Conservation (phyloP, 495 filamentous ascomycete genomes). For the Daldinia vernicosa region DNA sequence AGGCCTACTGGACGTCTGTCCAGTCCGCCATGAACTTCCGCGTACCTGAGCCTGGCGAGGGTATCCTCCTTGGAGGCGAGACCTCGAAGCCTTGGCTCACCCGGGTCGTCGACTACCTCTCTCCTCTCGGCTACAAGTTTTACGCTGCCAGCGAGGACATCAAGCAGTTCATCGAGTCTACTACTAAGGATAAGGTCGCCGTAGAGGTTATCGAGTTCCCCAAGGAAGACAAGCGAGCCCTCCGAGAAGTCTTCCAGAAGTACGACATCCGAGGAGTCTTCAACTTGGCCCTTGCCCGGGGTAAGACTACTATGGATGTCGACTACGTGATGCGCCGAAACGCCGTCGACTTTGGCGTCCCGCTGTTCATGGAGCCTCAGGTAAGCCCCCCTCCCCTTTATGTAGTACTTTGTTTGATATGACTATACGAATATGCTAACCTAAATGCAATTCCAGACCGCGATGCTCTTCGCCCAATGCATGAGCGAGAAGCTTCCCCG, state of each 20-base stretch:
- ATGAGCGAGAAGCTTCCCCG: conserved; percentile 94
- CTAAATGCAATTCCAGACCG: conserved; percentile 68
- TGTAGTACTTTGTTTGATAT: not conserved
- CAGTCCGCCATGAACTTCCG: conserved; percentile 99
- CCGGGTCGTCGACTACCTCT: conserved; percentile 81
- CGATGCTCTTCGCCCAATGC: conserved; percentile 92
- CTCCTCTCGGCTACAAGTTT: conserved; percentile 91
- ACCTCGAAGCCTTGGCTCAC: conserved; percentile 68
- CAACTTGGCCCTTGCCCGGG: conserved; percentile 87
- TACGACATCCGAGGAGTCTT: conserved; percentile 95
- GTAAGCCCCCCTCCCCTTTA: conserved; percentile 60
- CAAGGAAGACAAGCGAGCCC: conserved; percentile 91
- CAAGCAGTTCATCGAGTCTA: conserved; percentile 81
- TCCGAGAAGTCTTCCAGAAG: conserved; percentile 96
- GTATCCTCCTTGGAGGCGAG: conserved; percentile 93
- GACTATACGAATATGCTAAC: conserved; percentile 44
- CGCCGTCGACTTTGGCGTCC: conserved; percentile 97
- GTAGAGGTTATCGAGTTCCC: conserved; percentile 98
- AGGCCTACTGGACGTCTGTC: conserved; percentile 96
- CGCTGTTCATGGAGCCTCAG: conserved; percentile 98
- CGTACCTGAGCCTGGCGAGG: conserved; percentile 89
- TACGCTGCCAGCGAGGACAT: conserved; percentile 83
- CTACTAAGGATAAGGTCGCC: conserved; percentile 67
- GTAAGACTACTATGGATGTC: conserved; percentile 85
- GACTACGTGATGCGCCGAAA: conserved; percentile 99